Evolutionary conservation across 345 rosid genomes (phyloP).

Genomic region (Murraya paniculata): DNA sequence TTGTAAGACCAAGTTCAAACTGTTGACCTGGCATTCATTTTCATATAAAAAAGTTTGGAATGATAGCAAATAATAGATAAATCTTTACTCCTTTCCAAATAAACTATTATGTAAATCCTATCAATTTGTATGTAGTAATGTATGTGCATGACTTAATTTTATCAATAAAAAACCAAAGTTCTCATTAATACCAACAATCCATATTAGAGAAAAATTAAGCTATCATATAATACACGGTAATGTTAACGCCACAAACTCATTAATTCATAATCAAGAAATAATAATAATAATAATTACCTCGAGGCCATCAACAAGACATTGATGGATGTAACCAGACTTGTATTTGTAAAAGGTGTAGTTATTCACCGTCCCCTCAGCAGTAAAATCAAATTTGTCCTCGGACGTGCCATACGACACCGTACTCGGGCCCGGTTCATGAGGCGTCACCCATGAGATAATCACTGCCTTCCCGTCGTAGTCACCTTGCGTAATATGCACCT

Average conservation of each 20-base stretch:
- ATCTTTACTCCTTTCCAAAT: not conserved
- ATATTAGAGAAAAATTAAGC: conserved; percentile 10
- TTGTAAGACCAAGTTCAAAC: not conserved
- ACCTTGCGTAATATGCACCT: conserved; percentile 96
- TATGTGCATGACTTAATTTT: not conserved
- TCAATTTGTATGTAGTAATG: not conserved
- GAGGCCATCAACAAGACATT: conserved; percentile 70
- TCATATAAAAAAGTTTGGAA: conserved; percentile 3
- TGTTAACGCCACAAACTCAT: not conserved
- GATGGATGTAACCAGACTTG: conserved; percentile 85
- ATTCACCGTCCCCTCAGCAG: conserved; percentile 54
- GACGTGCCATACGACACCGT: conserved; percentile 59
- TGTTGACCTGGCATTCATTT: not conserved
- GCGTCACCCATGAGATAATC: conserved; percentile 85
- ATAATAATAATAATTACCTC: conserved; percentile 41
- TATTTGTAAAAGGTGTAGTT: conserved; percentile 80
- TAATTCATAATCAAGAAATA: conserved; percentile 7
- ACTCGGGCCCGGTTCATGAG: conserved; percentile 60
- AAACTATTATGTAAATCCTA: not conserved
- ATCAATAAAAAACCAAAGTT: not conserved
- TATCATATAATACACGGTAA: not conserved
- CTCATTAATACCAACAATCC: not conserved
- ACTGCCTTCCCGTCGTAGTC: conserved; percentile 88
- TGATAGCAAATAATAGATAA: not conserved
- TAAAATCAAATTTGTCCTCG: conserved; percentile 39